Base-by-base conservation (phyloP, 495 filamentous ascomycete species). In the Podospora conica region DNA sequence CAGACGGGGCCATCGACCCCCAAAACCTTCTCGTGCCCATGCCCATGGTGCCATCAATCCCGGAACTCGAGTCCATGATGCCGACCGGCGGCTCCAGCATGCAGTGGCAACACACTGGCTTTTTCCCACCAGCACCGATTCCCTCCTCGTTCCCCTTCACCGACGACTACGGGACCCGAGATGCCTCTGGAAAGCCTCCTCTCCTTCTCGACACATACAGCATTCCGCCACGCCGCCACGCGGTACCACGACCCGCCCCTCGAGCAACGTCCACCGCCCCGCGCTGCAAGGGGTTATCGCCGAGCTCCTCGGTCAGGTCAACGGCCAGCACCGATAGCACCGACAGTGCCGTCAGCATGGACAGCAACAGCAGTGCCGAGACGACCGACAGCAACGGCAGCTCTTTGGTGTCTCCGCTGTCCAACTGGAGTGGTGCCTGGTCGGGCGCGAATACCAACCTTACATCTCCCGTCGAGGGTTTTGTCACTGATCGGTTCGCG, bases 271-370 rank as follows among this genome's bases (percentile, higher is more conserved):
- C 70, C 0, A 58, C 28, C 22, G 53, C 60, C 3, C 61, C 72
- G 9, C 71, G 73, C 24, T 75, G 72, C 63, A 77, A 76, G 56
- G 70, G 70, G 21, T 65, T 79, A 21, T 74, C 77, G 9, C 77
- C 77, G 11, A 77, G 76, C 68, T 79, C 77, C 2, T 79, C 77
- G 22, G 77, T 79, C 11, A 66, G 77, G 60, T 79, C 77, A 6
- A 78, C 68, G 23, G 70, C 72, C 22, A 77, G 75, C 66, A 76
- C 75, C 21, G 73, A 76, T 29, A 74, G 68, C 40, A 76, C 65
- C 27, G 63, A 57, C 27, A 77, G 70, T 64, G 62, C 68, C 20
- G 48, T 54, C 22, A 69, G 67, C 33, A 55, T 27, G 53, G 40
- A 48, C 18, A 48, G 40, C 40, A 76, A 74, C 21, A 71, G 75